phyloP scores from a whole-genome alignment of 140 eudicot genomes.

The Oenanthe javanica region DNA sequence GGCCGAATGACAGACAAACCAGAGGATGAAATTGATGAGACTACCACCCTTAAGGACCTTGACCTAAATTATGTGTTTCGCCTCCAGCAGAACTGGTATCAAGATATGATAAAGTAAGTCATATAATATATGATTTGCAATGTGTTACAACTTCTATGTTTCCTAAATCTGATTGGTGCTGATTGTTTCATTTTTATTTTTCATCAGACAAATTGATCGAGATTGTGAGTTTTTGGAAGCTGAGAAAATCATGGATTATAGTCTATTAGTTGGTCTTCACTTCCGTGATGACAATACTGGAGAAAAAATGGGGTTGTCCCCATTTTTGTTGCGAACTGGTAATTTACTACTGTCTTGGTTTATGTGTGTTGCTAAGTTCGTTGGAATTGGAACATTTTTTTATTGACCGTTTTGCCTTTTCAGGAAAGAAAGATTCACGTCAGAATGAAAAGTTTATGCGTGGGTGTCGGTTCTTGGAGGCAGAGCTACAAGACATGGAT shows the following conservation, averaged over 20 bases:
- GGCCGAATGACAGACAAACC: no score
- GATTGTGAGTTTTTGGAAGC: no score
- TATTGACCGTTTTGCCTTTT: slow-evolving; percentile 8
- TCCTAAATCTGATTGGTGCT: slow-evolving; percentile 4
- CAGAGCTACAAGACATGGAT: slow-evolving; percentile 28
- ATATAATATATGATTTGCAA: neutral
- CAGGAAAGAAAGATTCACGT: slow-evolving; percentile 42
- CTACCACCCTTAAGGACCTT: no score
- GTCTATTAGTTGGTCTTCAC: no score
- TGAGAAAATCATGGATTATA: no score
- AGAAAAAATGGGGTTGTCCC: slow-evolving; percentile 79
- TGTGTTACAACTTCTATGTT: neutral
- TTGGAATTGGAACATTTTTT: neutral
- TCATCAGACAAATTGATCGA: neutral
- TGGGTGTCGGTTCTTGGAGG: no score
- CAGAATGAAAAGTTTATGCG: no score
- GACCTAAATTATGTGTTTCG: slow-evolving; percentile 14
- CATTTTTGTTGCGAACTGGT: slow-evolving; percentile 70
- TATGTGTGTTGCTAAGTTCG: neutral
- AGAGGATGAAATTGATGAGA: no score
- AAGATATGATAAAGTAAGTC: slow-evolving; percentile 78
- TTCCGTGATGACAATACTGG: slow-evolving; percentile 49
- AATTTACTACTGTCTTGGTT: neutral
- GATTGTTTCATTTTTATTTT: neutral
- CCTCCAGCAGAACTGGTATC: slow-evolving; percentile 62